Percentiles rank a stretch among this genome's conserved stretches.
These are phyloP conservation scores for Debaryomycetaceae sp. DNA, from an alignment of 1,139 yeast species.

Conservation along the genomic window DNA sequence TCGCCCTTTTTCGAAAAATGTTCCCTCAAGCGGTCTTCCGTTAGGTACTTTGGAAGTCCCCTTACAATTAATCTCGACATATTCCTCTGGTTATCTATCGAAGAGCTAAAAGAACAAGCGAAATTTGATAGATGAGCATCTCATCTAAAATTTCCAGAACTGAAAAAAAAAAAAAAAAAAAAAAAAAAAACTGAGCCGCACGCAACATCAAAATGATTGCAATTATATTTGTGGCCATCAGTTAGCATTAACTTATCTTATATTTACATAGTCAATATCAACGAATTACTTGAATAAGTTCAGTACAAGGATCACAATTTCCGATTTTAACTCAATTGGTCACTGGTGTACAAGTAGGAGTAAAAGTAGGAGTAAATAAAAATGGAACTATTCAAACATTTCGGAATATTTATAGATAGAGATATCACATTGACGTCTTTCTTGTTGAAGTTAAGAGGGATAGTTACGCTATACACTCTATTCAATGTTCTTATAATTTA, in stretches of 20 bases:
- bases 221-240: slow-evolving; percentile 5
- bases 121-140: neutral
- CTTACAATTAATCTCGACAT: slow-evolving; percentile 97
- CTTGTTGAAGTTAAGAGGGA: slow-evolving; percentile 16
- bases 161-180: slow-evolving; percentile 3
- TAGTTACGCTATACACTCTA: slow-evolving; percentile 14
- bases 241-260: too few relatives aligned
- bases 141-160: too few relatives aligned
- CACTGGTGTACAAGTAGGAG: too few relatives aligned
- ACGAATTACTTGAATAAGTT: neutral
- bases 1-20: slow-evolving; percentile 64
- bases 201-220: slow-evolving; percentile 7
- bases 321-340: too few relatives aligned
- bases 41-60: slow-evolving; percentile 78
- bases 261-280: neutral
- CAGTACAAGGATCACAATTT: neutral
- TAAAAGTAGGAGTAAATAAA: too few relatives aligned
- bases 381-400: slow-evolving; percentile 23
- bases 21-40: slow-evolving; percentile 68
- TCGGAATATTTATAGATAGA: slow-evolving; percentile 13
- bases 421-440: slow-evolving; percentile 6
- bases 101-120: neutral
- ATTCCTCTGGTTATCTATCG: neutral
- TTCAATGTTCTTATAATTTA: slow-evolving; percentile 15
- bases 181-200: slow-evolving; percentile 8